Conservation (phyloP, 2,329 filamentous ascomycete species). For the Blastomyces parvus region DNA sequence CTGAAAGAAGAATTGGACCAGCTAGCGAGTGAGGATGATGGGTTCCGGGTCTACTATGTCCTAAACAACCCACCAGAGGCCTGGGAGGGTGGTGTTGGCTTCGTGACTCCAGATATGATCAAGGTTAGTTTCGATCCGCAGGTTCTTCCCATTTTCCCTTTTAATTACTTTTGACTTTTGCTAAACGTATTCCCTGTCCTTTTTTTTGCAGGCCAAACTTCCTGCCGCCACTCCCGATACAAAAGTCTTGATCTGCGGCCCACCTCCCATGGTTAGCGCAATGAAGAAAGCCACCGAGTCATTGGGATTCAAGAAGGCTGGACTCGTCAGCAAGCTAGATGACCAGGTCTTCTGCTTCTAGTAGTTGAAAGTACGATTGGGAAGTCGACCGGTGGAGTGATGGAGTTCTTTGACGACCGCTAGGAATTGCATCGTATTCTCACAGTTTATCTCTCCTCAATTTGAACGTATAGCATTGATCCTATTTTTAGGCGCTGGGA, state of each 20-base stretch:
- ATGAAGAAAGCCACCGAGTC: conserved; percentile 93
- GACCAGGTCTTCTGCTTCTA: conserved; percentile 98
- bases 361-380: conserved; percentile 12
- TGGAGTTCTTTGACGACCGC: not conserved
- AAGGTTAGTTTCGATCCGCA: conserved; percentile 48
- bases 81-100: conserved; percentile 89
- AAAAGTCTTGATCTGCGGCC: conserved; percentile 90
- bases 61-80: conserved; percentile 88
- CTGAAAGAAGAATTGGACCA: conserved; percentile 84
- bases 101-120: conserved; percentile 93
- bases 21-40: conserved; percentile 64
- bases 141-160: too few species aligned
- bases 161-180: not conserved
- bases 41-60: conserved; percentile 86
- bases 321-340: conserved; percentile 91
- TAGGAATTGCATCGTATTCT: not conserved
- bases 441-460: not conserved
- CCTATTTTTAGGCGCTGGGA: not conserved
- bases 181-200: conserved; percentile 18
- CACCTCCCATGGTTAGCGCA: conserved; percentile 90
- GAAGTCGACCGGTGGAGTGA: not conserved
- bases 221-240: conserved; percentile 75
- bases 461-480: not conserved
- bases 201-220: conserved; percentile 42
- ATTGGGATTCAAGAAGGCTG: conserved; percentile 84